Evolutionary conservation across 352 stramenopile species (phyloP).

Genomic region (Thraustochytrium striatum): DNA sequence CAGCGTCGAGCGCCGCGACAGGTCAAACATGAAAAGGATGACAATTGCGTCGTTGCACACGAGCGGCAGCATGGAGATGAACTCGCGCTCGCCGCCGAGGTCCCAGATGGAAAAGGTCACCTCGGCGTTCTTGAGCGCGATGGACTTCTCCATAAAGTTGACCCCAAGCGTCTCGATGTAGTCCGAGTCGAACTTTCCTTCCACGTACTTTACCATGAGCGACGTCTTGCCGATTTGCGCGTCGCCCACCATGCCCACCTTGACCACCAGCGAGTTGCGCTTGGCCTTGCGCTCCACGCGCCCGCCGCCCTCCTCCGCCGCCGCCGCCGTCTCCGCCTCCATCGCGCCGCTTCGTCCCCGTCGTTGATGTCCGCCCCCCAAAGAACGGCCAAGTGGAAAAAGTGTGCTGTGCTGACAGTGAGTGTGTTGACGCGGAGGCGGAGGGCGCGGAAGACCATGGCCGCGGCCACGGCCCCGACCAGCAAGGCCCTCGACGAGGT

Average conservation of each 20-base stretch:
- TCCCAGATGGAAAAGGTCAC: slow-evolving; percentile 94
- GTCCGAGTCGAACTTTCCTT: slow-evolving; percentile 90
- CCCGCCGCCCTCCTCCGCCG: too few relatives aligned
- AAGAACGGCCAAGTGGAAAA: too few relatives aligned
- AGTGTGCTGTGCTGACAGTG: too few relatives aligned
- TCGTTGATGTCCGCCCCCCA: too few relatives aligned
- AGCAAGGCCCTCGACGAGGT: slow-evolving; percentile 36
- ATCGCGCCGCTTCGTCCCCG: too few relatives aligned
- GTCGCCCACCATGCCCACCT: slow-evolving; percentile 82
- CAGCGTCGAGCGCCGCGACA: slow-evolving; percentile 82
- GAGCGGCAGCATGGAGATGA: slow-evolving; percentile 87
- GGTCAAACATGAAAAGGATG: slow-evolving; percentile 92
- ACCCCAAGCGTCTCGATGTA: slow-evolving; percentile 92
- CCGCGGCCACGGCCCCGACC: slow-evolving; percentile 10
- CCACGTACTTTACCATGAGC: slow-evolving; percentile 92
- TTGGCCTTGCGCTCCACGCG: slow-evolving; percentile 4
- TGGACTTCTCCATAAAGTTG: slow-evolving; percentile 93
- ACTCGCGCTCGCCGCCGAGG: slow-evolving; percentile 82
- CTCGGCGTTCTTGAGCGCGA: slow-evolving; percentile 84
- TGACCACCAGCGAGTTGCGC: slow-evolving; percentile 41
- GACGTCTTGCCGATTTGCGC: slow-evolving; percentile 85
- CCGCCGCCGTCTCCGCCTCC: too few relatives aligned
- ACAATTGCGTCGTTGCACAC: slow-evolving; percentile 88
- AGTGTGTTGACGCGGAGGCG: too few relatives aligned
- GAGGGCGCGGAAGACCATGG: too few relatives aligned